These are phyloP conservation scores for Silene coronaria DNA, from an alignment of 179 eudicot genomes.

Conservation along the genomic window DNA sequence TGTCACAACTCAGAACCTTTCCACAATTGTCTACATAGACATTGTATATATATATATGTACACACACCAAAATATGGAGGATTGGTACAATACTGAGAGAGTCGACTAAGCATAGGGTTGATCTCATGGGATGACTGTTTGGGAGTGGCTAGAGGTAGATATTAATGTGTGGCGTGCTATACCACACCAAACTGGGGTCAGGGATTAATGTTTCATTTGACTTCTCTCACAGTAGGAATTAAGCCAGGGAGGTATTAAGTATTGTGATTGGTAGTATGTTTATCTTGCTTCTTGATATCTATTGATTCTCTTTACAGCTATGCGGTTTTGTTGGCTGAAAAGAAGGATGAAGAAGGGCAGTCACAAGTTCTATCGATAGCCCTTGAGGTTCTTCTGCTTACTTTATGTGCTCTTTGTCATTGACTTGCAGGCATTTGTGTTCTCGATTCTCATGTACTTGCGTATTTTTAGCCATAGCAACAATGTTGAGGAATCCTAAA, in stretches of 20 bases:
- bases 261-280: neutral
- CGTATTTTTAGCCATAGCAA: neutral
- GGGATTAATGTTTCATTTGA: neutral
- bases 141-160: neutral
- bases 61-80: no score
- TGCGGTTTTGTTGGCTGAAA: constrained; percentile 79
- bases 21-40: no score
- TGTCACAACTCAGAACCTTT: no score
- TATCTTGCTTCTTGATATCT: constrained; percentile 1
- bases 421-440: neutral
- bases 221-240: constrained; percentile 3
- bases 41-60: no score
- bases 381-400: constrained; percentile 53
- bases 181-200: neutral
- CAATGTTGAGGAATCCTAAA: neutral
- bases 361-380: constrained; percentile 89
- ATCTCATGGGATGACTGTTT: neutral
- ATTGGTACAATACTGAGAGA: no score
- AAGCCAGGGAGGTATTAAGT: neutral
- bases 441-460: neutral
- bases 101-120: neutral
- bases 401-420: neutral
- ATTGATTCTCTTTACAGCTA: constrained; percentile 41
- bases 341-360: constrained; percentile 89
- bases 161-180: neutral